Base-by-base conservation (phyloP, 805 yeast species). In the Brettanomyces sp. region DNA sequence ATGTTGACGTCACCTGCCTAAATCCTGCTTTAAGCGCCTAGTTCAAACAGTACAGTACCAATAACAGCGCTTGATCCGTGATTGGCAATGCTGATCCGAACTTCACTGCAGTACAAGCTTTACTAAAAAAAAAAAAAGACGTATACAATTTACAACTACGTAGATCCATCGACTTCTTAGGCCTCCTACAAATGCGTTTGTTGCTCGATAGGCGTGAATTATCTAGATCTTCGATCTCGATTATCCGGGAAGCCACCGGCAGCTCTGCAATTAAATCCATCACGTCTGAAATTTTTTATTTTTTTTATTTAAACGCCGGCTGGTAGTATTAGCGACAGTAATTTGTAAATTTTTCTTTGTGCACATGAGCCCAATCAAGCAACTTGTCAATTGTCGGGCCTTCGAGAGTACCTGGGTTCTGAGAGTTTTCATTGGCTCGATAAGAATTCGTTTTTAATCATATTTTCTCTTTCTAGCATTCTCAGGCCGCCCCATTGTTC, bases 331-430 rank as follows among this genome's bases (percentile, higher is more conserved):
- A 25, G 30, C 24, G 21, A 2, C 11, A 12, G 18, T 28, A 41
- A 14, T 24, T 14, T 28, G 13, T 12, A 6, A 23, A 12, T 23
- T 12, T 21, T 30, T 41, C 34, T 32, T 41, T 13, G 14, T 14
- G 32, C 39, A n/a, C 23, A 11, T 21, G 13, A 11, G 32, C 13
- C 21, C 21, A 36, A 18, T 30, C 12, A 44, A 46, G 46, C 34
- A 50, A 30, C 28, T 56, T 48, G 9, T 48, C 48, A 46, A 54
- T 48, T 22, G 56, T 36, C 14, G 51, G 33, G 5, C 53, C 53
- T 34, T 47, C 50, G 40, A 57, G 48, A 47, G 56, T 57, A 9
- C 32, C 9, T 28, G 11, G 32, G 32, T 9, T 28, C 11, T 28
- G 32, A 6, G 32, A 28, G 11, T 7, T 28, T 28, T 28, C 32